phyloP scores from a whole-genome alignment of 805 yeast species.

The Cyberlindnera meyerae region DNA sequence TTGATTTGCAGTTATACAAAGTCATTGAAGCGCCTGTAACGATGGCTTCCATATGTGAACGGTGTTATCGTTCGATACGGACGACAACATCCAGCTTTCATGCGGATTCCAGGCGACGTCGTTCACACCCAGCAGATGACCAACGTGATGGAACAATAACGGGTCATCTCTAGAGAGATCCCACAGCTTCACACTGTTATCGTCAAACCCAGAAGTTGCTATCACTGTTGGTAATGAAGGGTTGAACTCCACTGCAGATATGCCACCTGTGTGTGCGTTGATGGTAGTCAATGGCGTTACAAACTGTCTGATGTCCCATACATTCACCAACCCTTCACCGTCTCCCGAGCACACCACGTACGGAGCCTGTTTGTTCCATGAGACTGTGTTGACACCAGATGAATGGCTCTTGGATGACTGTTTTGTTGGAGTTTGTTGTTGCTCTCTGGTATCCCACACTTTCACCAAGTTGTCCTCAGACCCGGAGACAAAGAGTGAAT shows the following conservation, averaged over 20 bases:
- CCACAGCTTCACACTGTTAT: slow-evolving; percentile 58
- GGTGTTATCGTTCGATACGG: slow-evolving; percentile 81
- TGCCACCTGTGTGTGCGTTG: slow-evolving; percentile 44
- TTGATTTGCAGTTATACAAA: neutral
- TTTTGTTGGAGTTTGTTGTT: slow-evolving; percentile 7
- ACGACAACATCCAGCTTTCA: slow-evolving; percentile 64
- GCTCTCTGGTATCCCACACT: slow-evolving; percentile 49
- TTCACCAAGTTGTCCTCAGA: slow-evolving; percentile 57
- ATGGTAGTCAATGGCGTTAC: slow-evolving; percentile 27
- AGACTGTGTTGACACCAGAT: slow-evolving; percentile 51
- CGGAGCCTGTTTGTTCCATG: slow-evolving; percentile 53
- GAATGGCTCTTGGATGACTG: slow-evolving; percentile 13
- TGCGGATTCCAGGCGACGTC: slow-evolving; percentile 80
- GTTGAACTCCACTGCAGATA: slow-evolving; percentile 74
- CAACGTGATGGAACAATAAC: slow-evolving; percentile 67
- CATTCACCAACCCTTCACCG: slow-evolving; percentile 44
- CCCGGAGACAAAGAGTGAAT: slow-evolving; percentile 54
- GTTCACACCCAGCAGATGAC: slow-evolving; percentile 83
- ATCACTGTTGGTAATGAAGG: slow-evolving; percentile 47
- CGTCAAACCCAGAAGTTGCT: slow-evolving; percentile 64
- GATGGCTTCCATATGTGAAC: slow-evolving; percentile 82
- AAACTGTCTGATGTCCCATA: slow-evolving; percentile 63
- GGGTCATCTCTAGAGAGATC: slow-evolving; percentile 36
- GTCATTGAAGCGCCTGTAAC: neutral
- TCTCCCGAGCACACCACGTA: slow-evolving; percentile 66